Percentiles rank a stretch among this genome's conserved stretches.
These are phyloP conservation scores for Amanita pallidorosea DNA, from an alignment of 768 basidiomycete species.

Conservation along the genomic window DNA sequence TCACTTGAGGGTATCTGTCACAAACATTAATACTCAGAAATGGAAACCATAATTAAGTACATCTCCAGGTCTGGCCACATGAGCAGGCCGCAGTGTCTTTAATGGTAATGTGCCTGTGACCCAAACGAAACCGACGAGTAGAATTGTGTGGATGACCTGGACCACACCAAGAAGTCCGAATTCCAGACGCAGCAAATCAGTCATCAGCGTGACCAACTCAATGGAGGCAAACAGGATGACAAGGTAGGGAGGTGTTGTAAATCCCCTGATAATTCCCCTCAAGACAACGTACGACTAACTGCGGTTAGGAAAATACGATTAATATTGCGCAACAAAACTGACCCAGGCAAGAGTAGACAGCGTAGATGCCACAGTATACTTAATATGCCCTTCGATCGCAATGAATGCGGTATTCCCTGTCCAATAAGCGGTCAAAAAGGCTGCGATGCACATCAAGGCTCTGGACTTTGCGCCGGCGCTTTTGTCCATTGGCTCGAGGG, in stretches of 20 bases:
- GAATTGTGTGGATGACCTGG: slow-evolving; percentile 12
- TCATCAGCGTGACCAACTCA: slow-evolving; percentile 16
- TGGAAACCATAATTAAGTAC: slow-evolving; percentile 17
- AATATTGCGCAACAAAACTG: slow-evolving; percentile 12
- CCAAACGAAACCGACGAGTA: slow-evolving; percentile 31
- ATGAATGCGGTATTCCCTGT: slow-evolving; percentile 29
- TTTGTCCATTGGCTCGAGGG: slow-evolving; percentile 18
- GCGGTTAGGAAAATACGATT: slow-evolving; percentile 4
- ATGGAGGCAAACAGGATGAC: slow-evolving; percentile 30
- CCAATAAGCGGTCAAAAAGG: slow-evolving; percentile 30
- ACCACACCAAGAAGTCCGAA: not conserved
- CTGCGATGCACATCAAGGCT: slow-evolving; percentile 24
- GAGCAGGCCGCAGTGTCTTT: slow-evolving; percentile 28
- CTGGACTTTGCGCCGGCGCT: slow-evolving; percentile 19
- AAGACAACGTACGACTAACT: slow-evolving; percentile 34
- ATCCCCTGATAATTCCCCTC: slow-evolving; percentile 27
- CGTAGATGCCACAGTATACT: slow-evolving; percentile 15
- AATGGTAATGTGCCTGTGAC: slow-evolving; percentile 50
- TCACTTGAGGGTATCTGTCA: slow-evolving; percentile 36
- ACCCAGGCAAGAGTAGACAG: slow-evolving; percentile 41
- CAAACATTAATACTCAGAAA: not conserved
- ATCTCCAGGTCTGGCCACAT: slow-evolving; percentile 39
- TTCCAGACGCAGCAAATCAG: slow-evolving; percentile 2
- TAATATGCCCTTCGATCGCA: slow-evolving; percentile 14
- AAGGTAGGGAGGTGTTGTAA: slow-evolving; percentile 42